Evolutionary conservation across 2,329 filamentous ascomycete genomes (phyloP), one percentile per base, ranked within the genome.

Genomic region (Geosmithia putterillii): DNA sequence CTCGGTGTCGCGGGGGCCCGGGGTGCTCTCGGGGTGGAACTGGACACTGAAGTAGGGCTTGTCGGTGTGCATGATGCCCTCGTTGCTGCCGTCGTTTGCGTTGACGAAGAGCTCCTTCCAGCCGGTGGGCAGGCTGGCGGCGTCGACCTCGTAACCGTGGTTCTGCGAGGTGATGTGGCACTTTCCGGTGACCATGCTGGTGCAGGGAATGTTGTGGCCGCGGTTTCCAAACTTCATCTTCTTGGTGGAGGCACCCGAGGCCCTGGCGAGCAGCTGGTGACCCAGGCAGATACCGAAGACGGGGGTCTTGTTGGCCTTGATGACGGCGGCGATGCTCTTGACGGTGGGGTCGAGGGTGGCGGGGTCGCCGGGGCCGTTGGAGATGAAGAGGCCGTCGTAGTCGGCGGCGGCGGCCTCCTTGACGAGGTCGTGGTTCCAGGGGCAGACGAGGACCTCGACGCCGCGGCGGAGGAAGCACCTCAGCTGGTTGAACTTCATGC

Each of bases 181-280:
- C 67, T 88, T 88, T 54, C 92, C 92, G 38, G 90, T 94, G 51
- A 96, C 72, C 75, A 95, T 76, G 67, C 85, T 95, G 10, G 90
- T 96, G 72, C 89, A 95, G 38, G 92, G 92, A 57, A 98, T 96
- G 68, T 98, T 98, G 72, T 94, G 87, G 38, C 90, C 92, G 57
- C 92, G 86, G 70, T 98, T 98, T 69, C 92, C 92, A 57, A 95
- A 98, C 74, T 96, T 96, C 87, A 98, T 94, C 74, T 98, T 98
- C 56, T 75, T 65, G 1, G 92, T 96, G 40, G 73, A 73, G 40
- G 89, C 90, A 44, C 90, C 90, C 25, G 88, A 80, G 45, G 90
- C 88, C 53, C 88, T 78, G 43, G 90, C 88, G 42, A 96, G 79
- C 52, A 96, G 74, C 66, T 96, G 90, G 62, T 96, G 90, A 45